phyloP scores from a whole-genome alignment of 768 basidiomycete genomes.

The Lactarius evosmus region DNA sequence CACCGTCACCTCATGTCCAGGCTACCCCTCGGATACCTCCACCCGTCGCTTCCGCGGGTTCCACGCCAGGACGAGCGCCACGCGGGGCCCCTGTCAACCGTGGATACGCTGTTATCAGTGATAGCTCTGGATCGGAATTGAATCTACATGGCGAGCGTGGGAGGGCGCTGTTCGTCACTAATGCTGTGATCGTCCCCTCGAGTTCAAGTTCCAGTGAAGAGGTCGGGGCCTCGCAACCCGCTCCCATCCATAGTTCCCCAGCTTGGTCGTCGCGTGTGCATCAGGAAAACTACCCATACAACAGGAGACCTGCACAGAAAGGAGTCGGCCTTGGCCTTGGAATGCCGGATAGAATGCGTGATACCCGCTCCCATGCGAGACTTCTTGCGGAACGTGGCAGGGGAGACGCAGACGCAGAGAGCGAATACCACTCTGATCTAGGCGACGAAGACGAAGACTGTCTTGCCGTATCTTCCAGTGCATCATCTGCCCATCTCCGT shows the following conservation, averaged over 20 bases:
- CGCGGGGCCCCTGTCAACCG: constrained; percentile 1
- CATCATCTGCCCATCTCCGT: constrained; percentile 12
- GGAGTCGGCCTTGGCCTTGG: constrained; percentile 20
- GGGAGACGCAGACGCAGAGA: constrained; percentile 2
- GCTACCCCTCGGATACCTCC: constrained; percentile 22
- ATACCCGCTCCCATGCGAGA: neutral
- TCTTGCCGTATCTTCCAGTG: constrained; percentile 12
- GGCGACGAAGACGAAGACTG: constrained; percentile 8
- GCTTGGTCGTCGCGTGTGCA: constrained; percentile 1
- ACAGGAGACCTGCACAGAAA: constrained; percentile 4
- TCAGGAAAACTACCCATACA: constrained; percentile 1
- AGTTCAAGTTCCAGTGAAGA: constrained; percentile 25
- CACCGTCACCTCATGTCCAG: constrained; percentile 12
- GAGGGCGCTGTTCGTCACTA: constrained; percentile 24
- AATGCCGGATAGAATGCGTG: neutral
- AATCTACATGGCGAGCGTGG: constrained; percentile 20
- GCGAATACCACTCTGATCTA: constrained; percentile 9
- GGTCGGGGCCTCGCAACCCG: neutral
- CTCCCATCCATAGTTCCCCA: neutral
- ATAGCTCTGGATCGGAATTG: constrained; percentile 24
- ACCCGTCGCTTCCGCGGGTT: constrained; percentile 8
- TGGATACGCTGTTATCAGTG: constrained; percentile 7
- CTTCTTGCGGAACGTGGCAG: neutral
- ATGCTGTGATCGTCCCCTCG: constrained; percentile 23
- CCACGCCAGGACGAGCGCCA: constrained; percentile 7